Percentiles rank a stretch among this genome's conserved stretches.
Conservation (phyloP, 257 asterid genomes). For the Nicotiana benthamiana region DNA sequence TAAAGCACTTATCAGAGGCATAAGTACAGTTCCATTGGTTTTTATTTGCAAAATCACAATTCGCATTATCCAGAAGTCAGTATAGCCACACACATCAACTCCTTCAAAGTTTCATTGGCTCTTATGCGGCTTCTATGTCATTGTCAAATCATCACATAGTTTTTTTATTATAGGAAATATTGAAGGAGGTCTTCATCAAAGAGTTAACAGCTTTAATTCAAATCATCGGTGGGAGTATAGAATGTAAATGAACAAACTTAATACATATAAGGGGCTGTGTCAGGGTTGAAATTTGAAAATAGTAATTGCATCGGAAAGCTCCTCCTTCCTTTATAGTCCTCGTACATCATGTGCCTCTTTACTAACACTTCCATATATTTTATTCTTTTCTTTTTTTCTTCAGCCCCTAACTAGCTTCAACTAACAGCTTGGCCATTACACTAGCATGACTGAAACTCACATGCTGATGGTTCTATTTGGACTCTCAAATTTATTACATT, state of each 20-base stretch:
- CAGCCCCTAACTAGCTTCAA: background rate
- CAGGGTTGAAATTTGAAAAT: background rate
- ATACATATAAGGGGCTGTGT: background rate
- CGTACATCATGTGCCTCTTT: too few relatives aligned
- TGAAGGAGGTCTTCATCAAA: background rate
- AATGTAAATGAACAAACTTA: slow-evolving; percentile 4
- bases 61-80: background rate
- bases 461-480: background rate
- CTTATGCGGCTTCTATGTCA: background rate
- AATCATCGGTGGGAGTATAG: background rate
- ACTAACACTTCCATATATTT: too few relatives aligned
- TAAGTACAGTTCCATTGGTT: background rate
- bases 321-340: too few relatives aligned
- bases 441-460: background rate
- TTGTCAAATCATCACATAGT: background rate
- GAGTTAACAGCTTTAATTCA: background rate
- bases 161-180: background rate
- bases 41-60: background rate
- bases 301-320: background rate
- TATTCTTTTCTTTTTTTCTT: too few relatives aligned
- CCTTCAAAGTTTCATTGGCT: background rate
- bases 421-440: background rate
- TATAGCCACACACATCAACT: background rate
- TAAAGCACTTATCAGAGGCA: background rate
- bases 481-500: background rate